Conservation (phyloP, 2,329 filamentous ascomycete genomes). For the Byssothecium circinans region DNA sequence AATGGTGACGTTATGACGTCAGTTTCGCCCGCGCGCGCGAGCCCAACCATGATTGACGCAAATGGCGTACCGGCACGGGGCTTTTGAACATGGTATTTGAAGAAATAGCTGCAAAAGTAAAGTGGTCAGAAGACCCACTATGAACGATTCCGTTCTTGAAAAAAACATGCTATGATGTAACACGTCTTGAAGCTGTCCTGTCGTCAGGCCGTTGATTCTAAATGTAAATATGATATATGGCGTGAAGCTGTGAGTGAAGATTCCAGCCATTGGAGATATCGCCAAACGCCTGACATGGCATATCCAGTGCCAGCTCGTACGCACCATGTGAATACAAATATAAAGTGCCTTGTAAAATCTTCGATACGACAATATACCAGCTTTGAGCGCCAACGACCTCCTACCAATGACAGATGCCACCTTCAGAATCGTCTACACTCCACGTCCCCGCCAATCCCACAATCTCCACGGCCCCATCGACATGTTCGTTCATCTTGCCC, state of each 20-base stretch:
- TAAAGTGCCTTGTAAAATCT: no score
- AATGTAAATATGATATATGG: no score
- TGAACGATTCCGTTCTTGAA: neutral
- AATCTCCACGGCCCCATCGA: slow-evolving; percentile 58
- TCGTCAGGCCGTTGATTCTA: no score
- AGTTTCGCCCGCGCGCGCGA: neutral
- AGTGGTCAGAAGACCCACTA: neutral
- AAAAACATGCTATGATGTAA: slow-evolving; percentile 11
- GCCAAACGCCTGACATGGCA: no score
- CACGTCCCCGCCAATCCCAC: slow-evolving; percentile 81
- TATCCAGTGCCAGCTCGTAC: no score
- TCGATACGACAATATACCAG: no score
- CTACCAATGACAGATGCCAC: slow-evolving; percentile 43
- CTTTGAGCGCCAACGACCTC: no score
- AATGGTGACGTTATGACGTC: slow-evolving; percentile 9
- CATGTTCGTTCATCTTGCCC: slow-evolving; percentile 56
- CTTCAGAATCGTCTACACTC: slow-evolving; percentile 82
- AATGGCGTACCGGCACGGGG: slow-evolving; percentile 3
- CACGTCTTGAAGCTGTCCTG: neutral
- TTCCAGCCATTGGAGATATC: no score
- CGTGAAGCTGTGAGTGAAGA: no score
- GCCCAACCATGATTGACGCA: slow-evolving; percentile 5
- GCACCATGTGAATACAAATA: no score
- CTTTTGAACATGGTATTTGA: neutral
- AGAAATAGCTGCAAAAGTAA: neutral